phyloP scores from a whole-genome alignment of 2,329 filamentous ascomycete species.

The Pezizomycotina sp. region DNA sequence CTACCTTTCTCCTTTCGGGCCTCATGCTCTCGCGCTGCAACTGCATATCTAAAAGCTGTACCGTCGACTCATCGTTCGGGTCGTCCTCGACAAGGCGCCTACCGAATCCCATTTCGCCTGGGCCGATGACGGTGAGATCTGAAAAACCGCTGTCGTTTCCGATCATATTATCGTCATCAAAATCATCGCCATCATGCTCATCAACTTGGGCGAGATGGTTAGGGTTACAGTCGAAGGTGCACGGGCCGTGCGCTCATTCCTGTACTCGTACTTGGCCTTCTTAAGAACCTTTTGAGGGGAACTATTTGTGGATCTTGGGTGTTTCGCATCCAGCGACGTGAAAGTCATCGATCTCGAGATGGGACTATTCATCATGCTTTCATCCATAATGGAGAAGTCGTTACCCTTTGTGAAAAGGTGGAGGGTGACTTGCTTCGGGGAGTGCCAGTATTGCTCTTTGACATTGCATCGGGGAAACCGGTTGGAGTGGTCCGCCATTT shows the following conservation, averaged over 20 bases:
- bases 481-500: too few relatives aligned
- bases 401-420: constrained; percentile 7
- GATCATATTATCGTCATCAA: constrained; percentile 4
- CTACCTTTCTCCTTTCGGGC: too few relatives aligned
- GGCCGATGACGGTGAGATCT: constrained; percentile 7
- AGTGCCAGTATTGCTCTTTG: too few relatives aligned
- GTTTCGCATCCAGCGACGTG: constrained; percentile 16
- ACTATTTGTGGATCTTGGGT: constrained; percentile 12
- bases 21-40: constrained; percentile 16
- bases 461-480: too few relatives aligned
- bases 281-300: constrained; percentile 19
- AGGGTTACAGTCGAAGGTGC: too few relatives aligned
- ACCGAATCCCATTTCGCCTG: constrained; percentile 11
- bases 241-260: constrained; percentile 12
- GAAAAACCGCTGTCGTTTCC: constrained; percentile 16
- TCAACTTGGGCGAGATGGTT: too few relatives aligned
- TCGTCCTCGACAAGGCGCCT: constrained; percentile 12
- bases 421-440: too few relatives aligned
- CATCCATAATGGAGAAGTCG: constrained; percentile 18
- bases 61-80: too few relatives aligned
- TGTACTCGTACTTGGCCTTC: constrained; percentile 18
- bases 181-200: constrained; percentile 14
- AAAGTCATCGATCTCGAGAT: too few relatives aligned
- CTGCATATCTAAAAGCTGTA: too few relatives aligned
- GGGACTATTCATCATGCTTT: constrained; percentile 9